Conservation (phyloP, 305 asterid species). For the Fraxinus paxiana region DNA sequence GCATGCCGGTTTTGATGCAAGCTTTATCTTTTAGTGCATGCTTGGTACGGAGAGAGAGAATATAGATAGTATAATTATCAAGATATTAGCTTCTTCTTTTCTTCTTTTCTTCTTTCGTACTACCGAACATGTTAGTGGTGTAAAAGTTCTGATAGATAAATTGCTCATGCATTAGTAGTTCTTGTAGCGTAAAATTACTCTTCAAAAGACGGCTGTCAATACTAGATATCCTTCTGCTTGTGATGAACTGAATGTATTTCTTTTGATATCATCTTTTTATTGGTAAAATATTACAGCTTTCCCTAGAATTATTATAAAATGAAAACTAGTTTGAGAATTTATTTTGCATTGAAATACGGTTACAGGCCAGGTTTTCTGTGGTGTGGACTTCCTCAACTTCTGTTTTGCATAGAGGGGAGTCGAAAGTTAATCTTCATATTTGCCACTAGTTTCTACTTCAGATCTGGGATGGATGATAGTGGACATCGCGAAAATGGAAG, state of each 20-base stretch:
- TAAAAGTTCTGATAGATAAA: not conserved
- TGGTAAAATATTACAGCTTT: not conserved
- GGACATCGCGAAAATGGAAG: conserved; percentile 89
- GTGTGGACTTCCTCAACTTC: conserved; percentile 16
- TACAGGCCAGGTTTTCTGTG: conserved; percentile 15
- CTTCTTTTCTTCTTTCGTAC: not conserved
- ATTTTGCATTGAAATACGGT: conserved; percentile 1
- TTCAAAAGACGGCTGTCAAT: not conserved
- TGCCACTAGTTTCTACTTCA: conserved; percentile 23
- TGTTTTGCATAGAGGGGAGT: conserved; percentile 19
- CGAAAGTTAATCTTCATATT: conserved; percentile 17
- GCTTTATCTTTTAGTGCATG: not conserved
- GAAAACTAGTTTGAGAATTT: not conserved
- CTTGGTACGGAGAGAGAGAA: not conserved
- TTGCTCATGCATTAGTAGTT: not conserved
- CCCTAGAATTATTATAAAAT: not conserved
- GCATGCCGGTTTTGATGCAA: not conserved
- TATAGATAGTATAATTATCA: not conserved
- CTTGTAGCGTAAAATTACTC: conserved; percentile 6
- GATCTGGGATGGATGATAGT: conserved; percentile 63
- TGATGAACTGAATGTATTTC: not conserved
- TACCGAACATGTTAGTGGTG: not conserved
- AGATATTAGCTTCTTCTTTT: not conserved
- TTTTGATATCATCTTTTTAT: not conserved
- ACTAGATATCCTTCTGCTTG: conserved; percentile 2